Base-by-base conservation (phyloP, 805 yeast species). In the Kuraishia capsulata region DNA sequence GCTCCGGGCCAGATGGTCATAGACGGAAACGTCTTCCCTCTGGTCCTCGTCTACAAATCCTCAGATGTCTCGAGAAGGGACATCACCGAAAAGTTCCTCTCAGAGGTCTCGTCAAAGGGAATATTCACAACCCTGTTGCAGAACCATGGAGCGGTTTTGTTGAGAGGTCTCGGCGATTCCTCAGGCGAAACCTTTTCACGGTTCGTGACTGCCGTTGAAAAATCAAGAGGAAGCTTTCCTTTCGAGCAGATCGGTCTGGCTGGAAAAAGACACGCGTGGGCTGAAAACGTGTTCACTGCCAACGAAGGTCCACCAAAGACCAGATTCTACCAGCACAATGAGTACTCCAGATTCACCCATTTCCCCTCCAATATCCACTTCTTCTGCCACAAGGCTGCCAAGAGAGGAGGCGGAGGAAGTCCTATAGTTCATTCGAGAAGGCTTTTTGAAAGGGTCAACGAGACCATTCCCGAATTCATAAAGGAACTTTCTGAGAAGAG, bases 171-270 rank as follows among this genome's bases (percentile, higher is more conserved):
- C 1, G 48, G 50, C 2, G 29, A 42, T 2, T 42, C 51, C 6
- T 53, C 53, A 17, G 45, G 55, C 9, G 48, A 52, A n/a, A 34
- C 41, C 2, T 20, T 55, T 10, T 41, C 54, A 4, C 33, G 44
- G 6, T 45, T 42, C 28, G 48, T 60, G 11, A 36, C 42, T 14
- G 44, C 56, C 4, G 46, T 54, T 35, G 56, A 51, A 19, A 25
- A 20, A 4, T 33, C 38, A 17, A 46, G 59, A 20, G 56, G 55
- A 3, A 44, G 46, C 20, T 41, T 40, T 20, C 42, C 36, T 5
- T 59, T 58, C 40, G 47, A 37, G 18, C 63, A 59, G 41, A 53
- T 48, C 36, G 64, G 63, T 4, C 43, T 56, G 1, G 41, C 54
- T 3, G 61, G 56, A 3, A 38, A 45, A 24, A 46, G 64, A 38